Percentiles rank a stretch among this genome's conserved stretches.
Evolutionary conservation across 75 land plant species (phyloP).

Genomic region (Cunninghamia lanceolata): DNA sequence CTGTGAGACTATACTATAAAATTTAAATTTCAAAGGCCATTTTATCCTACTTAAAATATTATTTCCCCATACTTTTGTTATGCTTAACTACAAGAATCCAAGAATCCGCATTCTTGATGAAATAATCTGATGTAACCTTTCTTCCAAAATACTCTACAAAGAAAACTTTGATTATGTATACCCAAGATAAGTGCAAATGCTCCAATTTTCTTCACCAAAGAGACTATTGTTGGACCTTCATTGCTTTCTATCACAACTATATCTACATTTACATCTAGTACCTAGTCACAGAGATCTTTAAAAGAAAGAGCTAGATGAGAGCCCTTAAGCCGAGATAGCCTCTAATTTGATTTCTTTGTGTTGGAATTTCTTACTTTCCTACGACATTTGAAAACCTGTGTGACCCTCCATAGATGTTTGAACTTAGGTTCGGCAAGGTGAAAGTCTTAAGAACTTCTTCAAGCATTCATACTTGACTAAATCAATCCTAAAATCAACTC

Average conservation of each 20-base stretch:
- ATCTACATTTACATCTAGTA: constrained; percentile 30
- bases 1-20: background rate
- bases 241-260: too few relatives aligned
- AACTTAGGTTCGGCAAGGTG: too few relatives aligned
- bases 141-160: constrained; percentile 40
- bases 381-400: too few relatives aligned
- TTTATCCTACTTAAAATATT: background rate
- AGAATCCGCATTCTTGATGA: background rate
- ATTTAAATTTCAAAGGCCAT: background rate
- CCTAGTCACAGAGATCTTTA: constrained; percentile 37
- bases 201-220: constrained; percentile 35
- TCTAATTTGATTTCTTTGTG: background rate
- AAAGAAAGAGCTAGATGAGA: constrained; percentile 67
- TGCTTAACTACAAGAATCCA: background rate
- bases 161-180: constrained; percentile 50
- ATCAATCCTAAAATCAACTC: too few relatives aligned
- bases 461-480: too few relatives aligned
- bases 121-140: background rate
- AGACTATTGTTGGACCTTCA: constrained; percentile 24
- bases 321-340: constrained; percentile 35
- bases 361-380: too few relatives aligned
- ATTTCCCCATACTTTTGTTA: background rate
- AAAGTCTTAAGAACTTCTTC: too few relatives aligned
- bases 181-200: constrained; percentile 54
- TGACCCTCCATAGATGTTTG: too few relatives aligned